Evolutionary conservation across 345 rosid genomes (phyloP).

Genomic region (Aegle marmelos): DNA sequence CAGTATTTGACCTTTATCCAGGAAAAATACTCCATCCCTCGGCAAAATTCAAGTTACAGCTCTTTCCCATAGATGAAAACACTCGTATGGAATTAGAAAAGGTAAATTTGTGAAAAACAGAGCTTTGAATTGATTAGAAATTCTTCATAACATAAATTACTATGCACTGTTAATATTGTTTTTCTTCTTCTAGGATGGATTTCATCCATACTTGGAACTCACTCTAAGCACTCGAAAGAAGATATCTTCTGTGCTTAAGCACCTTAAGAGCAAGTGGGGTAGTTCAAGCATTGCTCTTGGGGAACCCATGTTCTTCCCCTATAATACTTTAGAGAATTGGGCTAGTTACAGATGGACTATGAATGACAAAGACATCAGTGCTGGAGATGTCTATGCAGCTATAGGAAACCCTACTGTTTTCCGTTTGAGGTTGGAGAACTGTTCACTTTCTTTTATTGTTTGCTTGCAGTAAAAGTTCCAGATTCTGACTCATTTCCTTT

Average conservation of each 20-base stretch:
- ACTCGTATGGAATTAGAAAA: conserved; percentile 67
- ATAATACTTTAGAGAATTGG: conserved; percentile 23
- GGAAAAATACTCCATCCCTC: conserved; percentile 29
- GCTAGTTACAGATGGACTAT: conserved; percentile 48
- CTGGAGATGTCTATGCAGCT: conserved; percentile 56
- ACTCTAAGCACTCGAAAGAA: conserved; percentile 64
- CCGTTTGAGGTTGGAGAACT: conserved; percentile 63
- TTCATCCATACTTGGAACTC: conserved; percentile 89
- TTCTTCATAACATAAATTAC: not conserved
- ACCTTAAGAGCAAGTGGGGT: conserved; percentile 67
- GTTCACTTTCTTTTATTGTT: conserved; percentile 6
- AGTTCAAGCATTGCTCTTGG: conserved; percentile 60
- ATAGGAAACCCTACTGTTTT: conserved; percentile 67
- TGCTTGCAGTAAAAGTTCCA: not conserved
- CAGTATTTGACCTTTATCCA: conserved; percentile 24
- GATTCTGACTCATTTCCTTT: conserved; percentile 20
- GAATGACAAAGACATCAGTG: conserved; percentile 40
- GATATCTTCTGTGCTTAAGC: conserved; percentile 74
- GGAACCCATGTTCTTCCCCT: conserved; percentile 62
- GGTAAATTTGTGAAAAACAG: conserved; percentile 34
- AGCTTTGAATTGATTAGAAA: not conserved
- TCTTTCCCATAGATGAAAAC: conserved; percentile 70
- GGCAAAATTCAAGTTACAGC: conserved; percentile 75
- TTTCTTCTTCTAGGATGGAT: conserved; percentile 55
- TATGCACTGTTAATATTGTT: not conserved